Evolutionary conservation across 2,329 filamentous ascomycete genomes (phyloP), one percentile per base, ranked within the genome.

Genomic region (Aurifilum marmelostoma): DNA sequence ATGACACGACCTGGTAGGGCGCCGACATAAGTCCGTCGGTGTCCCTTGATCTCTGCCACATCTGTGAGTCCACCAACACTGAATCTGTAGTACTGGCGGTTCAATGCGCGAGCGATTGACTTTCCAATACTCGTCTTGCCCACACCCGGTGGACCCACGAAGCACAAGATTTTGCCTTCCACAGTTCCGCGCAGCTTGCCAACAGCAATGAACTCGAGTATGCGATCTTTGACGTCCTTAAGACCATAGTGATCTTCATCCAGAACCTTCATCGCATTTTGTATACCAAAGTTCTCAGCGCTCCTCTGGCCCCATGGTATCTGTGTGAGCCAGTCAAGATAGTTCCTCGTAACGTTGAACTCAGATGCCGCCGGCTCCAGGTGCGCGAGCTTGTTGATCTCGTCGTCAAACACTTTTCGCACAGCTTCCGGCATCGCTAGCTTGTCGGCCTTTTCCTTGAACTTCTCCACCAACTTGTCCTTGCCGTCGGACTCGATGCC

Each of bases 71-170:
- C 96, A 77, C 96, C 96, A 11, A 99, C 96, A 76, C 94, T 97
- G 85, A 99, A 99, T 74, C 96, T 89, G 83, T 99, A 99, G 83
- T 99, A 99, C 77, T 99, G 91, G 69, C 97, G 87, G 81, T 97
- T 97, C 69, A 99, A 83, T 37, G 96, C 97, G 67, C 95, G 89
- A 21, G 96, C 96, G 75, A 99, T 97, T 0, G 94, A 98, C 80
- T 99, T 99, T 77, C 96, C 96, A 74, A 99, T 99, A 79, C 94
- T 97, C 2, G 96, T 99, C 85, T 99, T 99, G 75, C 96, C 96
- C 34, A 99, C 96, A 83, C 96, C 96, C 24, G 96, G 96, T 65
- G 96, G 96, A 0, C 96, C 96, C 67, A 99, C 97, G 77, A 99
- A 95, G 81, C 96, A 99, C 52, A 99, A 84, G 66, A 99, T 99